These are phyloP conservation scores for Rubus parviflorus DNA, from an alignment of 306 rosid species.

Conservation along the genomic window DNA sequence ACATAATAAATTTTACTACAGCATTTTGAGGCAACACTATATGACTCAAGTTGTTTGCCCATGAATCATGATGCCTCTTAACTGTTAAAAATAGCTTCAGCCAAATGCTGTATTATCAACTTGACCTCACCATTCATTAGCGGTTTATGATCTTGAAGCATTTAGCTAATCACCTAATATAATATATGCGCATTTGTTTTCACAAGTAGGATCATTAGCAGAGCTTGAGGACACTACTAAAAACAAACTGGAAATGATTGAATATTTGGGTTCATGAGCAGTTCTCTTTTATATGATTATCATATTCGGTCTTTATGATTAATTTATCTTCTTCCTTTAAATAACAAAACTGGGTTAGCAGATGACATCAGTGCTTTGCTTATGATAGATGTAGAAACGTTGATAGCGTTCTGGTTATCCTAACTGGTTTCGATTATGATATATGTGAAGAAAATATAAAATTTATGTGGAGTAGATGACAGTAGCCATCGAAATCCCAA, in stretches of 20 bases:
- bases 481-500: slow-evolving; percentile 15
- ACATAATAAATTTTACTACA: neutral
- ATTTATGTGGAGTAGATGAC: slow-evolving; percentile 20
- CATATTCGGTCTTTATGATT: neutral
- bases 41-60: neutral
- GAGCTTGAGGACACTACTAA: neutral
- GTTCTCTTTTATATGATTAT: neutral
- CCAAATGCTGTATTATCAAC: too few relatives aligned
- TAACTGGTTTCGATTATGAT: neutral
- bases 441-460: neutral
- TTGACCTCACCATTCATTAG: neutral
- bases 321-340: neutral
- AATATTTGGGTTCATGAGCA: neutral
- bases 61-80: too few relatives aligned
- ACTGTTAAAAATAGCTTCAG: too few relatives aligned
- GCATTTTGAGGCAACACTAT: neutral
- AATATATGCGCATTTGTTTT: neutral
- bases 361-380: neutral
- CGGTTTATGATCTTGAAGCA: neutral
- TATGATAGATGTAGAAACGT: neutral
- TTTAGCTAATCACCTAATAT: neutral
- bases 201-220: neutral
- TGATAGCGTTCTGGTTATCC: neutral
- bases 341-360: neutral
- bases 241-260: neutral